Evolutionary conservation across 495 filamentous ascomycete genomes (phyloP).

Genomic region (Penicillium subrubescens): DNA sequence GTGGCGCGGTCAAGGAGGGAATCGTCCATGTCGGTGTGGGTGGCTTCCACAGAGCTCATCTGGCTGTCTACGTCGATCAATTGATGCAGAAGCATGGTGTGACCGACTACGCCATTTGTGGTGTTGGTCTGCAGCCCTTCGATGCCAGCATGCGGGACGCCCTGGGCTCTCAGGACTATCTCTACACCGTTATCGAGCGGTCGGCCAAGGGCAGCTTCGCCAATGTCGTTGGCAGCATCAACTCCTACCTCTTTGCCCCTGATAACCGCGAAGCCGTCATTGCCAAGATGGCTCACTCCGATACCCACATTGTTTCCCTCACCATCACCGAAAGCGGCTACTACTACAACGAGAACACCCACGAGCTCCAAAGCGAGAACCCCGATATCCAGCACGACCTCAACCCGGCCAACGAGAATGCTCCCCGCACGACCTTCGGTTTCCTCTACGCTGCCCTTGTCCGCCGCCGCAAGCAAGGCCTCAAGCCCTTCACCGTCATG

Average conservation of each 20-base stretch:
- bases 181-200: constrained; percentile 53
- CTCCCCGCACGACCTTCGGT: constrained; percentile 48
- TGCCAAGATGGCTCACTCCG: constrained; percentile 52
- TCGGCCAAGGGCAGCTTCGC: constrained; percentile 48
- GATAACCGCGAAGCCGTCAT: constrained; percentile 51
- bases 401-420: constrained; percentile 40
- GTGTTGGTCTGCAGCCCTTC: constrained; percentile 50
- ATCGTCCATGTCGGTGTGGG: constrained; percentile 53
- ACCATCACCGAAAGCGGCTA: constrained; percentile 56
- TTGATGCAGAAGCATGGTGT: constrained; percentile 49
- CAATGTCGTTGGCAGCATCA: constrained; percentile 50
- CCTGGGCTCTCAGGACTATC: constrained; percentile 45
- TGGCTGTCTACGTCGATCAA: constrained; percentile 50
- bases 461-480: constrained; percentile 41
- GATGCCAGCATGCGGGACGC: constrained; percentile 49
- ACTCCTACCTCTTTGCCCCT: constrained; percentile 50
- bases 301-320: constrained; percentile 53
- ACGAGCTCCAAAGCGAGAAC: constrained; percentile 48
- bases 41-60: constrained; percentile 52
- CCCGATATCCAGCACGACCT: constrained; percentile 52
- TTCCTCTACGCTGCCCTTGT: constrained; percentile 51
- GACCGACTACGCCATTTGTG: constrained; percentile 48
- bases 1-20: constrained; percentile 48
- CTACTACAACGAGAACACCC: constrained; percentile 55
- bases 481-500: constrained; percentile 52